These are phyloP conservation scores for Suhomyces bolitotheri DNA, from an alignment of 1,139 yeast species.

Conservation along the genomic window DNA sequence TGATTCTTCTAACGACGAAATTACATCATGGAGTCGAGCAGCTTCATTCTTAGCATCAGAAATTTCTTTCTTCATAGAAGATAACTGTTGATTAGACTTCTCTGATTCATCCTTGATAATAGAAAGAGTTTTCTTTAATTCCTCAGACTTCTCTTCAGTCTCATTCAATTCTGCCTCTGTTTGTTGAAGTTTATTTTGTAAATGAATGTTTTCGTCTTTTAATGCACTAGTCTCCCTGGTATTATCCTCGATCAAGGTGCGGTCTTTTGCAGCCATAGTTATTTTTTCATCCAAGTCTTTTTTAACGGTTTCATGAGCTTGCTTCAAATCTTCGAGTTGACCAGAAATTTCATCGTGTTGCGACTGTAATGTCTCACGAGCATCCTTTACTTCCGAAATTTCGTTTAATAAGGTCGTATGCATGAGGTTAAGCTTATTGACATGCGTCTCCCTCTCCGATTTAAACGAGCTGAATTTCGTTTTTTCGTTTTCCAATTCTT, in stretches of 20 bases:
- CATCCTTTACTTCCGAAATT: conserved; percentile 1
- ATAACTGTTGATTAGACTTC: neutral
- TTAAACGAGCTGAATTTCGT: neutral
- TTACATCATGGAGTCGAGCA: neutral
- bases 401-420: neutral
- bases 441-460: neutral
- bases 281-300: conserved; percentile 7
- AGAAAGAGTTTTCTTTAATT: neutral
- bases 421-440: neutral
- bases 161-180: neutral
- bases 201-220: conserved; percentile 4
- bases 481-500: conserved; percentile 5
- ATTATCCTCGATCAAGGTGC: neutral
- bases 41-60: neutral
- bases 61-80: neutral
- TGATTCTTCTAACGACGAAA: neutral
- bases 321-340: conserved; percentile 3
- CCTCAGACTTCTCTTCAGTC: neutral
- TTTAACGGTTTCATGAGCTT: conserved; percentile 10
- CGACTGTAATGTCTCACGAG: conserved; percentile 2
- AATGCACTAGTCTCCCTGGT: neutral
- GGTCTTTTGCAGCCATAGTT: neutral
- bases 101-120: neutral
- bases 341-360: neutral
- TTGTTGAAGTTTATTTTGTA: conserved; percentile 5